Base-by-base conservation (phyloP, 139 green algal genomes). In the Chlorella sp. region DNA sequence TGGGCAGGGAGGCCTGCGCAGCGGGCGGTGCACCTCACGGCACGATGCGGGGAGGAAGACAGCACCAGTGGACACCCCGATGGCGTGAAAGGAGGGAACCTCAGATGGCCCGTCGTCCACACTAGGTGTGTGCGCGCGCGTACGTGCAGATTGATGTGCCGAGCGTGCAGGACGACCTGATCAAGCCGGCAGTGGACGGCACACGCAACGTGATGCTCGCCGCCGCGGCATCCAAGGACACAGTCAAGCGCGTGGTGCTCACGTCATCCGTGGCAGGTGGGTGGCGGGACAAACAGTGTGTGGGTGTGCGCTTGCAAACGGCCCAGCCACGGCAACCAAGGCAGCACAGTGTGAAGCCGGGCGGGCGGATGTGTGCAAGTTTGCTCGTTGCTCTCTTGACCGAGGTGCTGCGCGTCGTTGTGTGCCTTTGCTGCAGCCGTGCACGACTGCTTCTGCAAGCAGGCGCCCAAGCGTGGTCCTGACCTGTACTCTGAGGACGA, bases 401-500 rank as follows among this genome's bases (percentile, higher is more conserved):
- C n/a, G n/a, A n/a, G n/a, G n/a, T n/a, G n/a, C n/a, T n/a, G n/a
- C n/a, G n/a, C n/a, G n/a, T n/a, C n/a, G n/a, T n/a, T n/a, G n/a
- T n/a, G n/a, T n/a, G n/a, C n/a, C 17, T 17, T 30, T n/a, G 60
- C 74, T 63, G 82, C 87, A 89, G 89, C 88, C 62, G 78, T 85
- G 34, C 79, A 84, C 66, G 79, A 87, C 78, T 82, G 76, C 49
- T 26, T 82, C 76, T 71, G 80, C 36, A 83, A 78, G 35, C 76
- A 76, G 31, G 69, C 76, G 23, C 89, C 88, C 3, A 77, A 70
- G 33, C 75, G 77, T 24, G 81, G 80, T 49, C n/a, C n/a, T n/a
- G 70, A 67, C 51, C 27, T 74, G 1, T 92, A 89, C 77, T 85
- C 55, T 1, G 90, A 93, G 74, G 88, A 82, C 1, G 91, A 96